phyloP scores from a whole-genome alignment of 1,284 basidiomycete species.

The Ceratobasidium sp. region DNA sequence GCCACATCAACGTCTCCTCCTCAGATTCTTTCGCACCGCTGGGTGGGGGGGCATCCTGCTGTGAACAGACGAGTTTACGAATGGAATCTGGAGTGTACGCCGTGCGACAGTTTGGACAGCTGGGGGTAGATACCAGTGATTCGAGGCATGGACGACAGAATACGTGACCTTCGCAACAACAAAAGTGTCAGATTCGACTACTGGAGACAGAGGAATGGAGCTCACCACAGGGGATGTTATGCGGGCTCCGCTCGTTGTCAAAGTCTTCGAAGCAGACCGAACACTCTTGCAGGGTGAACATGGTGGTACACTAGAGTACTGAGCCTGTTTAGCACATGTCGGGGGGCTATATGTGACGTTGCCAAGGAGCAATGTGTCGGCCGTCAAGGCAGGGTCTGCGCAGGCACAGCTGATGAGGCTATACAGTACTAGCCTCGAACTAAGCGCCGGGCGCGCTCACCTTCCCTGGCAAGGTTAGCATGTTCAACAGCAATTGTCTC shows the following conservation, averaged over 20 bases:
- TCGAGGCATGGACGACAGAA: conserved; percentile 27
- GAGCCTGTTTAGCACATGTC: neutral
- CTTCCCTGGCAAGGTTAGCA: too few relatives aligned
- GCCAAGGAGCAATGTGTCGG: neutral
- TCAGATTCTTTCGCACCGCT: neutral
- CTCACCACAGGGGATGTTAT: conserved; percentile 20
- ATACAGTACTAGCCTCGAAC: too few relatives aligned
- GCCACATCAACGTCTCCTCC: conserved; percentile 12
- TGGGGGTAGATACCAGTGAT: conserved; percentile 1
- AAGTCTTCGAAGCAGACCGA: conserved; percentile 22
- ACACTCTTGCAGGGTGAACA: conserved; percentile 28
- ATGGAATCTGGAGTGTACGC: neutral
- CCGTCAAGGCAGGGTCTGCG: neutral
- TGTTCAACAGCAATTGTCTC: too few relatives aligned
- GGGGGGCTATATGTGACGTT: neutral
- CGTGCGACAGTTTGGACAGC: conserved; percentile 26
- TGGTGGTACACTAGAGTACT: neutral
- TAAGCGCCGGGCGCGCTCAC: too few relatives aligned
- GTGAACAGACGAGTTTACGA: conserved; percentile 10
- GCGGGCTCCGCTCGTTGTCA: neutral
- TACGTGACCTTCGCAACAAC: neutral
- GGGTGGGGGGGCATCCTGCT: neutral
- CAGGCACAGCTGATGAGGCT: neutral
- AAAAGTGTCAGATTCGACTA: neutral
- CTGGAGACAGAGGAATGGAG: too few relatives aligned